Evolutionary conservation across 1,284 basidiomycete genomes (phyloP), one percentile per base, ranked within the genome.

Genomic region (Sporisorium exsertum): DNA sequence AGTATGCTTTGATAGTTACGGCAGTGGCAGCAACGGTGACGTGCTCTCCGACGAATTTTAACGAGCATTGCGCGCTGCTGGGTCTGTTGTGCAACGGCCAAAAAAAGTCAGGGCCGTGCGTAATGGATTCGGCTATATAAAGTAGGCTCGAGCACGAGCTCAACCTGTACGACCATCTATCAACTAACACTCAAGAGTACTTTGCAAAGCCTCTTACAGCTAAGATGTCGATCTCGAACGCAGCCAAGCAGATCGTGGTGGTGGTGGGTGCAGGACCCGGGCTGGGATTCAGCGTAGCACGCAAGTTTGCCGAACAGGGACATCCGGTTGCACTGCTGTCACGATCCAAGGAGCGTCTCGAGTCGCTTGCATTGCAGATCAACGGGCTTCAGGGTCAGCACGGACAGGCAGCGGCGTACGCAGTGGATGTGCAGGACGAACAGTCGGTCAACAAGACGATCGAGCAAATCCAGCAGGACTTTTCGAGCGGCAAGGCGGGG

Each of bases 251-350:
- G 24, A 75, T 75, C 35, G 72, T 75, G 2, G 63, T 75, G 6
- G 64, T 75, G 5, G 57, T 63, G 2, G 72, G 72, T 18, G 72
- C 74, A 1, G 74, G 74, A 0, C 69, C 69, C 10, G 74, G 74
- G 1, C 32, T 77, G 13, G 74, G 74, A 6, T 66, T 69, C 33
- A 67, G 71, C 46, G 60, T 73, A 3, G 71, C 71, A 0, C 58
- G 57, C 51, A 67, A 66, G 33, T 73, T 77, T 15, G 59, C 71
- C 20, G 63, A 64, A 22, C 64, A 64, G 13, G 74, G 74, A 5
- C 74, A 77, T 46, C 71, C 74, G 35, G 71, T 73, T 24, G 74
- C 74, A n/a, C 55, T 77, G 10, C 71, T 77, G 5, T 73, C 71
- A 20, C 66, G 74, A 24, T 57, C 62, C 24, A 66, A 65, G 26